Evolutionary conservation across 306 rosid species (phyloP).

Genomic region (Vachellia pachyceras): DNA sequence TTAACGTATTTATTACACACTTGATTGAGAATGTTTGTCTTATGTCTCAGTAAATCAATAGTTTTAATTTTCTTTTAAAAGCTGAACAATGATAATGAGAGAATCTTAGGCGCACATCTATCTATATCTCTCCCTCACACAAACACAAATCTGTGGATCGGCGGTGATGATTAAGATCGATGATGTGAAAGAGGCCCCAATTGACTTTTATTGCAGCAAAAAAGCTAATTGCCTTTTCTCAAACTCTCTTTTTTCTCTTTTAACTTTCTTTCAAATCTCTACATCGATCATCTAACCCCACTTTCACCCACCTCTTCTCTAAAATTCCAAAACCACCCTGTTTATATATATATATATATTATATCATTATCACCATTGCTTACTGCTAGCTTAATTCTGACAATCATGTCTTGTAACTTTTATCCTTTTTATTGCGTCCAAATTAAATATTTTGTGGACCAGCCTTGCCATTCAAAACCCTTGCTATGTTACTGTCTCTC

Average conservation of each 20-base stretch:
- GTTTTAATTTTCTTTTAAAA: background rate
- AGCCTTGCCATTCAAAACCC: slow-evolving; percentile 31
- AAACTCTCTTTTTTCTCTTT: slow-evolving; percentile 43
- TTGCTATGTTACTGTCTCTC: slow-evolving; percentile 25
- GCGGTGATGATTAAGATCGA: slow-evolving; percentile 65
- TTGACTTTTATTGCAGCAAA: slow-evolving; percentile 68
- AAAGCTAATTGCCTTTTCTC: slow-evolving; percentile 77
- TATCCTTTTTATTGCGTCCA: slow-evolving; percentile 31
- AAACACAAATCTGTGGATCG: no score
- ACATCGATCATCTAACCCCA: slow-evolving; percentile 50
- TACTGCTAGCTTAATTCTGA: slow-evolving; percentile 34
- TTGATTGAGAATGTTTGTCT: no score
- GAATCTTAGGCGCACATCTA: slow-evolving; percentile 72
- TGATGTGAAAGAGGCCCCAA: slow-evolving; percentile 54
- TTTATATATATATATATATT: no score
- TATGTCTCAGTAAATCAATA: background rate
- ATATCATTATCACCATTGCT: slow-evolving; percentile 28
- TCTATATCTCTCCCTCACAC: no score
- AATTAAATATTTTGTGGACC: slow-evolving; percentile 39
- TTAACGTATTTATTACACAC: no score
- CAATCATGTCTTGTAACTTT: slow-evolving; percentile 38
- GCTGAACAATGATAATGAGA: slow-evolving; percentile 75
- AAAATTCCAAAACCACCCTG: slow-evolving; percentile 60
- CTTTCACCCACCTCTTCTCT: slow-evolving; percentile 51
- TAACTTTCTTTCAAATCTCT: slow-evolving; percentile 46